These are phyloP conservation scores for Sporothrix inflata DNA, from an alignment of 2,329 filamentous ascomycete genomes.

Conservation along the genomic window DNA sequence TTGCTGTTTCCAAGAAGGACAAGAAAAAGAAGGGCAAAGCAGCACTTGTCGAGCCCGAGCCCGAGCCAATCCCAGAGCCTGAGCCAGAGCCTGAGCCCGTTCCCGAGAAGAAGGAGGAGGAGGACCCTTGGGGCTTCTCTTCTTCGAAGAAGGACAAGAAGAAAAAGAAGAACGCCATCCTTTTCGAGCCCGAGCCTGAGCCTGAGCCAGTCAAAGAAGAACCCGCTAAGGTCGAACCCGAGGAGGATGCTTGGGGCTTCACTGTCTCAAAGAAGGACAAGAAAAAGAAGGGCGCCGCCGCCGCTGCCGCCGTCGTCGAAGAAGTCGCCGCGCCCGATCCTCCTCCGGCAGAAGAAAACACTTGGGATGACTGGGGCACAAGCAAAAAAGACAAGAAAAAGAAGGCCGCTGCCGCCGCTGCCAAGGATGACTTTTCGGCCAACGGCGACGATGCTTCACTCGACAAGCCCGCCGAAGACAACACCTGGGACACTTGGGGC, in stretches of 20 bases:
- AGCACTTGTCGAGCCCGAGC: slow-evolving; percentile 34
- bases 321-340: slow-evolving; percentile 25
- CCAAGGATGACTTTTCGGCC: neutral
- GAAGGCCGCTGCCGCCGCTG: slow-evolving; percentile 25
- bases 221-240: slow-evolving; percentile 12
- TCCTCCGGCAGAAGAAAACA: neutral
- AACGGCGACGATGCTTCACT: slow-evolving; percentile 36
- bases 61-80: slow-evolving; percentile 31
- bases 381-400: slow-evolving; percentile 48
- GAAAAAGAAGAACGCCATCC: slow-evolving; percentile 34
- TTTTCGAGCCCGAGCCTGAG: slow-evolving; percentile 22
- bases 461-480: slow-evolving; percentile 31
- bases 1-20: slow-evolving; percentile 32
- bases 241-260: slow-evolving; percentile 29
- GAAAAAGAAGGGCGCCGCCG: slow-evolving; percentile 34
- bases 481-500: slow-evolving; percentile 25
- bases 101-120: slow-evolving; percentile 25
- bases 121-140: slow-evolving; percentile 37
- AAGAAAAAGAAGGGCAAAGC: slow-evolving; percentile 36
- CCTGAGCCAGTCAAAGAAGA: slow-evolving; percentile 31
- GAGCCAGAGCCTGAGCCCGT: slow-evolving; percentile 27
- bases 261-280: slow-evolving; percentile 35
- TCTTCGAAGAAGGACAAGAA: slow-evolving; percentile 34
- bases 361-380: neutral
- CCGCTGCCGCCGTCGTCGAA: no score